phyloP scores from a whole-genome alignment of 805 yeast species.

The Lipomyces chichibuensis region DNA sequence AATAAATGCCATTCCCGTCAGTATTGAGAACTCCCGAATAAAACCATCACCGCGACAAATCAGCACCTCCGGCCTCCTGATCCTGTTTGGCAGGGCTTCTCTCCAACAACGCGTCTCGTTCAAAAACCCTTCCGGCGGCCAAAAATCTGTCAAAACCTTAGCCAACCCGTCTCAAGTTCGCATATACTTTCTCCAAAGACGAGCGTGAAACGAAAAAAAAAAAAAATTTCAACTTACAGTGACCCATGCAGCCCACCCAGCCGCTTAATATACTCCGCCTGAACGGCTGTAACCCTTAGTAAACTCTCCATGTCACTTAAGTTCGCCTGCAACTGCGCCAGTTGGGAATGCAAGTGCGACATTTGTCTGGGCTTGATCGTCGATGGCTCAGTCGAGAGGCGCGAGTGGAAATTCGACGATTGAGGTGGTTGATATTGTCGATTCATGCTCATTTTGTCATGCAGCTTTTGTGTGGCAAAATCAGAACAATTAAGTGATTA shows the following conservation, averaged over 20 bases:
- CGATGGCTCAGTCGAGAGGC: constrained; percentile 26
- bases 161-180: background rate
- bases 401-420: constrained; percentile 10
- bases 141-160: constrained; percentile 36
- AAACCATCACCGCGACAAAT: background rate
- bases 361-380: constrained; percentile 49
- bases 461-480: too few relatives aligned
- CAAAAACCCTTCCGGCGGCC: constrained; percentile 44
- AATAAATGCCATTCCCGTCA: background rate
- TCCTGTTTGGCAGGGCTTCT: background rate
- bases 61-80: background rate
- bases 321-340: constrained; percentile 62
- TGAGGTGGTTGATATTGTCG: background rate
- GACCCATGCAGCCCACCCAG: constrained; percentile 63
- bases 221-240: constrained; percentile 44
- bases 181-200: background rate
- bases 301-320: constrained; percentile 56
- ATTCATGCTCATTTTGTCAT: constrained; percentile 2
- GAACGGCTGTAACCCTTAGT: constrained; percentile 55
- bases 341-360: constrained; percentile 55
- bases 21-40: background rate
- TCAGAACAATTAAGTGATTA: background rate
- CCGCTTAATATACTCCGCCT: constrained; percentile 55
- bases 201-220: constrained; percentile 10
- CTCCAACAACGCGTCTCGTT: constrained; percentile 39